Conservation (phyloP, 768 basidiomycete genomes). For the Lentinula raphanica region DNA sequence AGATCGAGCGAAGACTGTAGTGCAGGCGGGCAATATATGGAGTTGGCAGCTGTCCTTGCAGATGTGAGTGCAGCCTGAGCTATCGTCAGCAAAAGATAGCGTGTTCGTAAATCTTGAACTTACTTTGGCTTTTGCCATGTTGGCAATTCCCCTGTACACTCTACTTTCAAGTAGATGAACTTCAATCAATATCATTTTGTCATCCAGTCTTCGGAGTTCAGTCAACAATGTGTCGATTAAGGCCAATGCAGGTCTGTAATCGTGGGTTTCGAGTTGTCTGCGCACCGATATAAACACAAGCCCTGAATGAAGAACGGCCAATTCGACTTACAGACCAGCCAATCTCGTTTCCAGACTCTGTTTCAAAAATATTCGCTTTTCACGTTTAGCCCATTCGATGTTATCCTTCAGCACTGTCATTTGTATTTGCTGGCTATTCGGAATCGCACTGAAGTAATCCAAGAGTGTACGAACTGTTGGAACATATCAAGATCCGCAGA, state of each 20-base stretch:
- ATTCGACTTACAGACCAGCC: constrained; percentile 55
- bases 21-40: constrained; percentile 71
- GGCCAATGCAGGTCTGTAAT: constrained; percentile 72
- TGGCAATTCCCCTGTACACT: constrained; percentile 85
- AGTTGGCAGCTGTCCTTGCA: constrained; percentile 88
- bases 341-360: constrained; percentile 90
- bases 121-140: constrained; percentile 87
- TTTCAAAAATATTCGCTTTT: constrained; percentile 94
- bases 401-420: constrained; percentile 86
- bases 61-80: constrained; percentile 79
- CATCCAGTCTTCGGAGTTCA: constrained; percentile 90
- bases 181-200: constrained; percentile 97
- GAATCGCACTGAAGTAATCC: constrained; percentile 79
- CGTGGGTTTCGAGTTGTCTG: constrained; percentile 69
- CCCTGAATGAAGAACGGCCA: background rate
- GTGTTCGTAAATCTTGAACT: constrained; percentile 15
- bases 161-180: constrained; percentile 92
- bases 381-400: constrained; percentile 85
- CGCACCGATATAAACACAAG: constrained; percentile 10
- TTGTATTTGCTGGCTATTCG: constrained; percentile 68
- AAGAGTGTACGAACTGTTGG: constrained; percentile 84
- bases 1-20: constrained; percentile 46
- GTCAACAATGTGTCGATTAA: constrained; percentile 85
- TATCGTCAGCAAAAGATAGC: background rate
- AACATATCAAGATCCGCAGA: background rate